phyloP scores from a whole-genome alignment of 129 eudicot genomes.

The Flaveria robusta region DNA sequence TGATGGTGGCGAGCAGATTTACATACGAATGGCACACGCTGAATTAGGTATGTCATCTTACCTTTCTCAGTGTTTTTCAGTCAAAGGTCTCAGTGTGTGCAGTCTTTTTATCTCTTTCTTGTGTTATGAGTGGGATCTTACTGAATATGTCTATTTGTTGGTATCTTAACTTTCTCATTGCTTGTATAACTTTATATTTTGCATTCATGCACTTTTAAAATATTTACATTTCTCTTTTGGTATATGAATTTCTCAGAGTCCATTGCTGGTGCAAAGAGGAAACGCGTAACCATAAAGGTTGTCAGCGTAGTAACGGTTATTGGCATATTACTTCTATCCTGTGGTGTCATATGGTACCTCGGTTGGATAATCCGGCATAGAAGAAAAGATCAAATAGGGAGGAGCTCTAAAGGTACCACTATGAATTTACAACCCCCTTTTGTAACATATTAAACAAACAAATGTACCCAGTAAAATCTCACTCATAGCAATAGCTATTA shows the following conservation, averaged over 20 bases:
- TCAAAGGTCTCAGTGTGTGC: no score
- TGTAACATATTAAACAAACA: no score
- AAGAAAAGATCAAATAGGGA: constrained; percentile 31
- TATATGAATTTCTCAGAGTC: constrained; percentile 22
- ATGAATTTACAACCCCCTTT: not conserved
- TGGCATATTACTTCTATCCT: constrained; percentile 19
- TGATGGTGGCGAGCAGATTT: constrained; percentile 22
- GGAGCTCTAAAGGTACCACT: constrained; percentile 17
- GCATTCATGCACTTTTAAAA: not conserved
- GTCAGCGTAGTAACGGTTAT: constrained; percentile 26
- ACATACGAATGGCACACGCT: constrained; percentile 43
- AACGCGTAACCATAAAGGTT: constrained; percentile 28
- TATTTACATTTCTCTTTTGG: not conserved
- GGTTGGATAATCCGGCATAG: constrained; percentile 24
- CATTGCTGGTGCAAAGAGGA: constrained; percentile 35
- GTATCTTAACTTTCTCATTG: not conserved
- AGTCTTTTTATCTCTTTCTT: no score
- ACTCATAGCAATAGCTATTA: no score
- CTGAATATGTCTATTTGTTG: no score
- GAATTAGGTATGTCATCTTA: constrained; percentile 32
- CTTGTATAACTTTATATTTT: not conserved
- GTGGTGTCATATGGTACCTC: constrained; percentile 29
- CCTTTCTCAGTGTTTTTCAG: not conserved
- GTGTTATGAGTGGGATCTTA: no score
- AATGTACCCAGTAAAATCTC: no score